A percentile compares a stretch with the other conserved stretches of the same genome.
These are phyloP conservation scores for Carex cristatella DNA, from an alignment of 176 grass and related monocot genomes.

Conservation along the genomic window DNA sequence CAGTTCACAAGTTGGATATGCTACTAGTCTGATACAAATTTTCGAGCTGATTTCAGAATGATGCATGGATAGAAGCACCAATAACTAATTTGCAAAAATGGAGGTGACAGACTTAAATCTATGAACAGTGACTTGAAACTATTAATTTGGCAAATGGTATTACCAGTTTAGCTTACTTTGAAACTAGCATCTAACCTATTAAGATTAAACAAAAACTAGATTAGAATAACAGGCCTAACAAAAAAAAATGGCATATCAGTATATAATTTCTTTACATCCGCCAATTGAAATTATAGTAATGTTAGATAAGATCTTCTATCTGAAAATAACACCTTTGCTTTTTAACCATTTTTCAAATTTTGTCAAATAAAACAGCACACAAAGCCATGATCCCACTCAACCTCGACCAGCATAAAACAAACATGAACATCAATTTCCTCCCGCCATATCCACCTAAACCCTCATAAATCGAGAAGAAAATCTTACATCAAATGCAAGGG, in stretches of 20 bases:
- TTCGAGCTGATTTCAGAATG: neutral
- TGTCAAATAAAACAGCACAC: neutral
- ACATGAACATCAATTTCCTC: neutral
- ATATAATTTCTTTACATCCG: neutral
- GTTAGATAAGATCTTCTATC: neutral
- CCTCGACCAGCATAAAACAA: neutral
- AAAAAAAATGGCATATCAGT: neutral
- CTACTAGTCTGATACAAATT: neutral
- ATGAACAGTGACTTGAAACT: neutral
- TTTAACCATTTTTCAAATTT: constrained; percentile 3
- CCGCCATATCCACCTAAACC: neutral
- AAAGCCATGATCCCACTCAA: constrained; percentile 7
- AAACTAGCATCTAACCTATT: neutral
- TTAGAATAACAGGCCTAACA: neutral
- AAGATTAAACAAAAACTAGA: neutral
- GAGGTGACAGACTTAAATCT: neutral
- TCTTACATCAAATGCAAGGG: neutral
- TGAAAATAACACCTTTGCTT: neutral
- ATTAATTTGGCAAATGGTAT: neutral
- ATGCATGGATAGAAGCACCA: neutral
- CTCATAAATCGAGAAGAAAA: neutral
- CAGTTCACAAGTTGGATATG: neutral
- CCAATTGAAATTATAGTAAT: neutral
- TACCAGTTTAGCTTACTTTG: neutral
- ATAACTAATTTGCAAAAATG: neutral